Base-by-base conservation (phyloP, 208 protist genomes). In the Sergeia podlipaevii region DNA sequence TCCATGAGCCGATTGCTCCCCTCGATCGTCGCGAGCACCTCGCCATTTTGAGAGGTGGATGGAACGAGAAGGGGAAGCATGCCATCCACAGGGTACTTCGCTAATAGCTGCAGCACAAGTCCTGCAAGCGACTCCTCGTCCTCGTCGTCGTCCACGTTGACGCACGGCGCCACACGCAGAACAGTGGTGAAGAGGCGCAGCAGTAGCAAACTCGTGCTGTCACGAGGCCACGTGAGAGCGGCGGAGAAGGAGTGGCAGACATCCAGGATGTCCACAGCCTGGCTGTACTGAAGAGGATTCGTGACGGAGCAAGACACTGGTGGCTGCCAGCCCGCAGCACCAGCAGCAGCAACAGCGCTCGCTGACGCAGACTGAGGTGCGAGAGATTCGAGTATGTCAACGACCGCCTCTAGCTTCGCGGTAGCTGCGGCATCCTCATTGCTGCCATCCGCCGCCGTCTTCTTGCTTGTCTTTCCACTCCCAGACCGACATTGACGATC, bases 111-210 rank as follows among this genome's bases (percentile, higher is more conserved):
- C 37, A 70, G 33, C 38, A 85, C 70, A 5, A 91, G 60, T 4
- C 59, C 43, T 38, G 77, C 80, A 5, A 81, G 60, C 23, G 76
- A 82, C 32, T 68, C 68, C 38, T 63, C 58, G 10, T 74, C 64
- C 20, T 91, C 70, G 2, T 80, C 71, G 33, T 84, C 70, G 11
- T 70, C 47, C 11, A 72, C 60, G 34, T 84, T 76, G 33, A 92
- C 59, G 2, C 75, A 72, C 0, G 77, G 69, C 34, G 82, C 50
- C 44, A 69, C 60, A 13, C 48, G 59, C 41, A 92, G 57, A 13
- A 88, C 21, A 27, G 66, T 53, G 38, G 63, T 65, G 21, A 89
- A 60, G 23, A 89, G 42, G 5, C 66, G 66, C 18, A 89, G 56
- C 30, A 55, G 58, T n/a, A 59, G 43, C 26, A 71, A 50, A 20